Percentiles rank a stretch among this genome's conserved stretches.
These are phyloP conservation scores for Penicillium manginii DNA, from an alignment of 495 filamentous ascomycete species.

Conservation along the genomic window DNA sequence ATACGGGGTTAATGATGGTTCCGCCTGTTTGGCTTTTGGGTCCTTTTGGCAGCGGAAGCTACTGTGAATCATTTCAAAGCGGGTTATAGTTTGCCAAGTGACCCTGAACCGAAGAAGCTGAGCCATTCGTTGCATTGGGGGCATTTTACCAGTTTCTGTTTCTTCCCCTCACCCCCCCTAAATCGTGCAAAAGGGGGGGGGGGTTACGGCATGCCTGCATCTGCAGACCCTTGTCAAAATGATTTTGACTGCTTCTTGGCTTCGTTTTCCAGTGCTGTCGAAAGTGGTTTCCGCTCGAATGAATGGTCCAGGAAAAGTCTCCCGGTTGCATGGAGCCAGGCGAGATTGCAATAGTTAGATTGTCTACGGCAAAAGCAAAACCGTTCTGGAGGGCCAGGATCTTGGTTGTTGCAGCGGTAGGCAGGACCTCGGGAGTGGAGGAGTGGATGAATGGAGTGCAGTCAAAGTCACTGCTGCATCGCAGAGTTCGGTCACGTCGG, in stretches of 20 bases:
- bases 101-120: neutral
- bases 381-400: slow-evolving; percentile 1
- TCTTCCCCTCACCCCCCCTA: no score
- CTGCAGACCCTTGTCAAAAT: neutral
- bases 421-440: no score
- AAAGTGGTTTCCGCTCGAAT: neutral
- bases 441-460: no score
- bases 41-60: slow-evolving; percentile 1
- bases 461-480: neutral
- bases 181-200: neutral
- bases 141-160: no score
- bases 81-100: slow-evolving; percentile 1
- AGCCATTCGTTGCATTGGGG: neutral
- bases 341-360: slow-evolving; percentile 16
- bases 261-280: neutral
- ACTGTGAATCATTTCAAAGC: neutral
- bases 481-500: neutral
- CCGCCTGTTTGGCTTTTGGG: neutral
- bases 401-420: slow-evolving; percentile 8
- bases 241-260: no score
- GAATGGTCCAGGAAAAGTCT: slow-evolving; percentile 5
- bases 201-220: neutral
- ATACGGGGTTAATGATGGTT: neutral
- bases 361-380: slow-evolving; percentile 8
- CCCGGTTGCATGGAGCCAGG: slow-evolving; percentile 12